Conservation (phyloP, 2,329 filamentous ascomycete species). For the Dactylellina sp. region DNA sequence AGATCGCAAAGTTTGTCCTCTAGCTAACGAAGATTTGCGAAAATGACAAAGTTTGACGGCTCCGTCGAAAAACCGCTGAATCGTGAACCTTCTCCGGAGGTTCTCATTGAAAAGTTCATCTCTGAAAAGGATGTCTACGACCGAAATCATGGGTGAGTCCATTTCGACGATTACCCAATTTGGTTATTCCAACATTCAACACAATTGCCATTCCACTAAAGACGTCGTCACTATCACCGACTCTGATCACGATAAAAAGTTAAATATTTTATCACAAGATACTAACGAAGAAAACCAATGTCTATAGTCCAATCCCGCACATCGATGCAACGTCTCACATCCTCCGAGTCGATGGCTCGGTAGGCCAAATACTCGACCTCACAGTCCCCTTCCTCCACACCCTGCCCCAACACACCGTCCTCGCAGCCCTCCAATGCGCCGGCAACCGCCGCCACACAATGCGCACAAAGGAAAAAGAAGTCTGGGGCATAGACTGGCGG, state of each 20-base stretch:
- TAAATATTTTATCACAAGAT: too few species aligned
- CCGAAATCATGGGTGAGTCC: constrained; percentile 68
- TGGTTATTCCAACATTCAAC: constrained; percentile 22
- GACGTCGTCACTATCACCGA: constrained; percentile 15
- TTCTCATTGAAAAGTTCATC: constrained; percentile 68
- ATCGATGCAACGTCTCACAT: constrained; percentile 64
- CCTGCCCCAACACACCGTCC: constrained; percentile 68
- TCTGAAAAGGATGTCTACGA: constrained; percentile 68
- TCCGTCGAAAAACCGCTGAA: constrained; percentile 67
- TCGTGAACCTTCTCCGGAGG: constrained; percentile 66
- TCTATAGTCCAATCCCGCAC: constrained; percentile 66
- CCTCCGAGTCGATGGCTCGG: constrained; percentile 68
- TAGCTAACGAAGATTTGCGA: constrained; percentile 13
- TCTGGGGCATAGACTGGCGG: constrained; percentile 95
- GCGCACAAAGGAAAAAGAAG: constrained; percentile 92
- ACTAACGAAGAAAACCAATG: background rate
- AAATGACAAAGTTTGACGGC: constrained; percentile 62
- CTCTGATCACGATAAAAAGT: too few species aligned
- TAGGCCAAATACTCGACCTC: constrained; percentile 65
- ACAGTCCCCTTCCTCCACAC: constrained; percentile 67
- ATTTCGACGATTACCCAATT: background rate
- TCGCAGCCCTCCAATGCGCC: constrained; percentile 84
- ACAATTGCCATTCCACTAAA: constrained; percentile 1
- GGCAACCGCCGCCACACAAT: constrained; percentile 85
- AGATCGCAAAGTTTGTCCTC: background rate